Conservation (phyloP, 2,329 filamentous ascomycete species). For the Tolypocladium endophyticum region DNA sequence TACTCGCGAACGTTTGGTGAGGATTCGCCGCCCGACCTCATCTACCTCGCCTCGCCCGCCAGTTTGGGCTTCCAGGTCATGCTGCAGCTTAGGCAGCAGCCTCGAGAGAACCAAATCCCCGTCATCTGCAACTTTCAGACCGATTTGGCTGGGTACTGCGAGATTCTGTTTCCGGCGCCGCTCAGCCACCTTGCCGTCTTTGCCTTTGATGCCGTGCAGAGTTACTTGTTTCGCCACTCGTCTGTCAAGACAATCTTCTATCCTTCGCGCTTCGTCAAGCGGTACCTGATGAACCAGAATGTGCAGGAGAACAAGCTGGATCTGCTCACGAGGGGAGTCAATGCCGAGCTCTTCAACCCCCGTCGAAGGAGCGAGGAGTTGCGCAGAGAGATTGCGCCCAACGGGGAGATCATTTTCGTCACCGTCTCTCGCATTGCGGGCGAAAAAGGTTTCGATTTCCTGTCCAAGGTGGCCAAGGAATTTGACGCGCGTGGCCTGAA, state of each 20-base stretch:
- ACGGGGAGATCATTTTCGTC: constrained; percentile 53
- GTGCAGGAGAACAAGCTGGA: constrained; percentile 47
- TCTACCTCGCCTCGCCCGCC: constrained; percentile 61
- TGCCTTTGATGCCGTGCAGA: constrained; percentile 52
- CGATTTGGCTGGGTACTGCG: constrained; percentile 58
- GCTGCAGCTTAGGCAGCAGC: constrained; percentile 54
- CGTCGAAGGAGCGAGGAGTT: constrained; percentile 37
- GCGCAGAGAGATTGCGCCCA: constrained; percentile 44
- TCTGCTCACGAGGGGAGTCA: constrained; percentile 53
- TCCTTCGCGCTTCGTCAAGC: constrained; percentile 50
- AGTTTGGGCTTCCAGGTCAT: constrained; percentile 62
- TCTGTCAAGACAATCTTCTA: constrained; percentile 60
- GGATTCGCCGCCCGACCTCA: constrained; percentile 45
- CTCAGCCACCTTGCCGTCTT: constrained; percentile 51
- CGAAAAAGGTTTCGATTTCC: constrained; percentile 62
- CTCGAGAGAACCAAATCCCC: constrained; percentile 40
- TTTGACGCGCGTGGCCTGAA: constrained; percentile 43
- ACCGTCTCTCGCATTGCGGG: constrained; percentile 58
- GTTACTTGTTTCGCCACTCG: constrained; percentile 52
- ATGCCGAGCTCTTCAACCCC: constrained; percentile 52
- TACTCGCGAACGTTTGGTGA: constrained; percentile 48
- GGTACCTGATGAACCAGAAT: constrained; percentile 47
- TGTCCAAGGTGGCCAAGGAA: constrained; percentile 43
- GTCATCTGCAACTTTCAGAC: constrained; percentile 64
- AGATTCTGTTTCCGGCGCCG: constrained; percentile 56